Base-by-base conservation (phyloP, 2,329 filamentous ascomycete genomes). In the Apiospora koreana region DNA sequence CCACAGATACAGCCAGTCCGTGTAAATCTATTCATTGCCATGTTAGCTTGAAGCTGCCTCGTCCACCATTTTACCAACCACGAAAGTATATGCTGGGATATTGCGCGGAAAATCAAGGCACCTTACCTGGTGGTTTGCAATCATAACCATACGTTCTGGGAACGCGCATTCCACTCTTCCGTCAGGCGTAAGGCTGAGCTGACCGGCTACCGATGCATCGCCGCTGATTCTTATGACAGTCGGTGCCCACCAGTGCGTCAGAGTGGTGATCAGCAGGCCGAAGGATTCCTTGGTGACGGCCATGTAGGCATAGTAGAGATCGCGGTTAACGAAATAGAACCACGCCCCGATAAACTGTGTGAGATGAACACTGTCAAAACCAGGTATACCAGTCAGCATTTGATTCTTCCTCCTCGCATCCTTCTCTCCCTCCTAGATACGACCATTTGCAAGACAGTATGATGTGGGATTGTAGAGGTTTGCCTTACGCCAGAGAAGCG, bases 1-100 rank as follows among this genome's bases (percentile, higher is more conserved):
- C 94, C 94, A 97, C 9, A 97, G 87, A 79, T 97, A 97, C 10
- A 97, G 82, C 94, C 94, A 97, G 81, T 97, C 94, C 10, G 94
- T 95, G 79, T 97, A 97, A 68, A 97, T 91, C 88, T 80, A 31
- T 38, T 12, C 7, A 10, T n/a, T 6, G 1, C 8, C n/a, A 9
- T 35, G 18, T 43, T 10, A 43, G 68, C 73, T 76, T 68, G 73
- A 74, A n/a, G 21, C 9, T 2, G 35, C 28, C 54, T 58, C 6
- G 7, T 1, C 3, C 38, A 12, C 4, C n/a, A 9, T 41, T 16
- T 43, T 16, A 1, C 9, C 12, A 18, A 7, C 48, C 6, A 54
- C 5, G 71, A 43, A 42, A 45, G 38, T 14, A 46, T 38, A n/a
- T 31, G 68, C 23, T 16, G 48, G 23, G 5, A 42, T 2, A 14